Conservation (phyloP, 768 basidiomycete genomes). For the Gymnopilus junonius region DNA sequence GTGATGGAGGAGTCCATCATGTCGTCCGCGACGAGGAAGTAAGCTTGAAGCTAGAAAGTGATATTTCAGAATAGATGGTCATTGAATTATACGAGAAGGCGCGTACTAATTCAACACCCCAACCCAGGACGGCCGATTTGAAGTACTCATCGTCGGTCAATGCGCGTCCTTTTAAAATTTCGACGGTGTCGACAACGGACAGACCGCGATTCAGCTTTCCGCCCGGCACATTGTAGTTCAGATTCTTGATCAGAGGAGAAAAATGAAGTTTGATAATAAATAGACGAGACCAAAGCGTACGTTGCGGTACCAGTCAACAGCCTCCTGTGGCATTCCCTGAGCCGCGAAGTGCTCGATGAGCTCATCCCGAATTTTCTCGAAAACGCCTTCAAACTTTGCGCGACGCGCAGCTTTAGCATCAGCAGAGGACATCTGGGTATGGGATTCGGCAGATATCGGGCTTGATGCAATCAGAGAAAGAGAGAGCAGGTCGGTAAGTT, state of each 20-base stretch:
- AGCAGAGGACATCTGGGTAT: constrained; percentile 17
- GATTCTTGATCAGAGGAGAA: constrained; percentile 51
- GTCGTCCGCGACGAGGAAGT: constrained; percentile 96
- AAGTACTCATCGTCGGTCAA: constrained; percentile 87
- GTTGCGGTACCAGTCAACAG: constrained; percentile 80
- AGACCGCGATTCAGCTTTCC: constrained; percentile 98
- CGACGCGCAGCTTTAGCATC: constrained; percentile 51
- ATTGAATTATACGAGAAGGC: background rate
- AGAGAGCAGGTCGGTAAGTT: background rate
- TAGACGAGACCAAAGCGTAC: constrained; percentile 41
- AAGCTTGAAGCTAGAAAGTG: constrained; percentile 84
- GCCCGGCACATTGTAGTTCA: constrained; percentile 94
- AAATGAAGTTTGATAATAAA: background rate
- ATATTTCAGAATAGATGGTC: background rate
- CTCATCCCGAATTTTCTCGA: constrained; percentile 74
- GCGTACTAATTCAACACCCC: constrained; percentile 94
- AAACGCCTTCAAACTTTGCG: constrained; percentile 74
- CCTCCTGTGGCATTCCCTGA: constrained; percentile 84
- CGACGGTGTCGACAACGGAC: constrained; percentile 91
- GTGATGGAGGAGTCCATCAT: constrained; percentile 97
- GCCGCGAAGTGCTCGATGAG: constrained; percentile 68
- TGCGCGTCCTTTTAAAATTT: constrained; percentile 77
- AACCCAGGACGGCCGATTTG: constrained; percentile 87
- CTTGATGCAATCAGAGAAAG: background rate
- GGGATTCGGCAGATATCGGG: background rate